phyloP scores from a whole-genome alignment of 2,329 filamentous ascomycete genomes.

The Penicillium psychrosexuale region DNA sequence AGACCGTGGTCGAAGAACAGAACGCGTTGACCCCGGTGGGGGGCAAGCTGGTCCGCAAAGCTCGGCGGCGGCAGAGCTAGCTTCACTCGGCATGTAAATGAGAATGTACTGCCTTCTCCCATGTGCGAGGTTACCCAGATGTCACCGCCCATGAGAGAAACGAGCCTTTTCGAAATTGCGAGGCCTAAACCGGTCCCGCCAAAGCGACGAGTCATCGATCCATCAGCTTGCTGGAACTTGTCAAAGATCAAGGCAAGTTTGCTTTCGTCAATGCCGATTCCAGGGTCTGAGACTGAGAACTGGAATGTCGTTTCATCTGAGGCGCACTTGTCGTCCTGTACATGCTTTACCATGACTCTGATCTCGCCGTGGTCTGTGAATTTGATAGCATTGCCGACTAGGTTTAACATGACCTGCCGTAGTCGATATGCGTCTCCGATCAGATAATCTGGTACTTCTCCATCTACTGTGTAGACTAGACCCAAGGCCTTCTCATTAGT shows the following conservation, averaged over 20 bases:
- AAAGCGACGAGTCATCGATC: constrained; percentile 90
- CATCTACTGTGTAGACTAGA: constrained; percentile 85
- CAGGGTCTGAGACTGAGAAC: constrained; percentile 88
- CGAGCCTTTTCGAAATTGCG: constrained; percentile 90
- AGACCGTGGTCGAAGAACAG: constrained; percentile 85
- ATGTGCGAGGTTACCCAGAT: constrained; percentile 91
- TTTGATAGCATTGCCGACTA: constrained; percentile 95
- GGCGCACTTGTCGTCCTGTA: constrained; percentile 56
- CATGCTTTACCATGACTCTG: constrained; percentile 74
- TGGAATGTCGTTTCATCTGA: constrained; percentile 82
- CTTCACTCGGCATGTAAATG: constrained; percentile 85
- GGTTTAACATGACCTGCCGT: constrained; percentile 88
- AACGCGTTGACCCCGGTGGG: constrained; percentile 83
- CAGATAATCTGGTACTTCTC: constrained; percentile 85
- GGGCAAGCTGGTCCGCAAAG: constrained; percentile 72
- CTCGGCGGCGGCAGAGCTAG: constrained; percentile 71
- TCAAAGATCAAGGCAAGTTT: constrained; percentile 95
- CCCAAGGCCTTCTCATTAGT: constrained; percentile 93
- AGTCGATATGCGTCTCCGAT: constrained; percentile 91
- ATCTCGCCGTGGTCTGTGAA: constrained; percentile 94
- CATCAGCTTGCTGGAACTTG: constrained; percentile 95
- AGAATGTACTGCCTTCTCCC: constrained; percentile 84
- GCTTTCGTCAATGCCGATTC: constrained; percentile 88
- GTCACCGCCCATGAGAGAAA: constrained; percentile 90
- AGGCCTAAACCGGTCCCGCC: constrained; percentile 87